Conservation (phyloP, 2,329 filamentous ascomycete genomes). For the Xylariaceae sp. region DNA sequence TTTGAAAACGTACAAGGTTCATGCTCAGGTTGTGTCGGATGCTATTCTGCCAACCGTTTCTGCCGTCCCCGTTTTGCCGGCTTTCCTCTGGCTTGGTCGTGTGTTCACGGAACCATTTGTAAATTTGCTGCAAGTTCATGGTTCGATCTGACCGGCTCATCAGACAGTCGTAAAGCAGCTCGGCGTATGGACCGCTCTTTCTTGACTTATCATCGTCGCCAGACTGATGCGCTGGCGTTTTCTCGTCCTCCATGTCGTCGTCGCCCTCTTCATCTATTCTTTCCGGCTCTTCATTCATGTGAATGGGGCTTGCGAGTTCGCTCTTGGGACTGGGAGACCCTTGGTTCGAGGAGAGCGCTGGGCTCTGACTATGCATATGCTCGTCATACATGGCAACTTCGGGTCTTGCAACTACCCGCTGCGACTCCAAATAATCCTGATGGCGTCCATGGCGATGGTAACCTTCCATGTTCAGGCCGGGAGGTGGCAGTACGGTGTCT, state of each 20-base stretch:
- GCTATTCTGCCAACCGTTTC: conserved; percentile 88
- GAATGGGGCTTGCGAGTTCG: too few species aligned
- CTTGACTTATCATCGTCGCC: conserved; percentile 20
- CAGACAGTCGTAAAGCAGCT: conserved; percentile 74
- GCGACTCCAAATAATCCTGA: neutral
- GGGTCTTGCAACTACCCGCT: neutral
- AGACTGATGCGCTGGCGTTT: conserved; percentile 19
- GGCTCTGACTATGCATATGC: neutral
- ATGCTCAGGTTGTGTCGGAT: conserved; percentile 95
- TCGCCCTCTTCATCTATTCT: conserved; percentile 9
- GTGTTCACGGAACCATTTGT: conserved; percentile 81
- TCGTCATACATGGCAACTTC: neutral
- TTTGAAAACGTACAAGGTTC: conserved; percentile 77
- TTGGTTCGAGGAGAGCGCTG: conserved; percentile 2
- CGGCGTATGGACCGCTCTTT: conserved; percentile 69
- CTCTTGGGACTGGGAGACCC: conserved; percentile 9
- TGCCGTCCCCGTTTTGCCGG: conserved; percentile 55
- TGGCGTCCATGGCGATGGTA: neutral
- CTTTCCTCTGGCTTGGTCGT: too few species aligned
- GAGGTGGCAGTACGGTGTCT: neutral
- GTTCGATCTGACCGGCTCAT: conserved; percentile 61
- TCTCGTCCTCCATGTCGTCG: conserved; percentile 11
- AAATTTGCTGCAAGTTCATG: conserved; percentile 82
- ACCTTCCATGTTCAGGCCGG: neutral
- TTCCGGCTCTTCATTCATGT: too few species aligned